Evolutionary conservation across 441 rosid genomes (phyloP), one percentile per base, ranked within the genome.

Genomic region (Erysimum cheiri): DNA sequence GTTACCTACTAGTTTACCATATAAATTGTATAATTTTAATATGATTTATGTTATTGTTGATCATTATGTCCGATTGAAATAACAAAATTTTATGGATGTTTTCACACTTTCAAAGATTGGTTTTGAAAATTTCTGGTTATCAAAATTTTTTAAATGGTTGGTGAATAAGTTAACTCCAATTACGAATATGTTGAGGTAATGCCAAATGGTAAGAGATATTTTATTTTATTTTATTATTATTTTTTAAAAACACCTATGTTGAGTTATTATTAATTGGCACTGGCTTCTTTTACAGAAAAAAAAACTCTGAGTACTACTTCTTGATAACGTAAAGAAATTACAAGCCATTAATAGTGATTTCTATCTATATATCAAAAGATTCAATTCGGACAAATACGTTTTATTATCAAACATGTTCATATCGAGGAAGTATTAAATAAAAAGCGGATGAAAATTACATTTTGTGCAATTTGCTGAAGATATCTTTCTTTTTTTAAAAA

Each of bases 341-440:
- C 54, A n/a, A n/a, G 3, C 46, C 46, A 33, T 44, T 44, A 33
- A 22, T 35, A 67, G 26, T 44, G 46, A 33, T 33, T 68, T 32
- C 17, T 46, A 56, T 56, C 19, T n/a, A n/a, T n/a, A n/a, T 41
- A 24, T 32, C 55, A 1, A 36, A 33, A 44, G 12, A 43, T 56
- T 26, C 72, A 56, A 31, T 55, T 67, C 44, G 28, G 11, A 37
- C 8, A 69, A 24, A 47, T 39, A 47, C 39, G 66, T 58, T 13
- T 24, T 29, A 58, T 26, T 0, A 58, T 58, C 49, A 26, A 58
- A 58, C n/a, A n/a, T n/a, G n/a, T n/a, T n/a, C n/a, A n/a, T n/a
- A n/a, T n/a, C n/a, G n/a, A n/a, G n/a, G n/a, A n/a, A n/a, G n/a
- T n/a, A n/a, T n/a, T n/a, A n/a, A n/a, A n/a, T n/a, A n/a, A n/a